Evolutionary conservation across 768 basidiomycete genomes (phyloP), one percentile per base, ranked within the genome.

Genomic region (Lepiota subincarnata): DNA sequence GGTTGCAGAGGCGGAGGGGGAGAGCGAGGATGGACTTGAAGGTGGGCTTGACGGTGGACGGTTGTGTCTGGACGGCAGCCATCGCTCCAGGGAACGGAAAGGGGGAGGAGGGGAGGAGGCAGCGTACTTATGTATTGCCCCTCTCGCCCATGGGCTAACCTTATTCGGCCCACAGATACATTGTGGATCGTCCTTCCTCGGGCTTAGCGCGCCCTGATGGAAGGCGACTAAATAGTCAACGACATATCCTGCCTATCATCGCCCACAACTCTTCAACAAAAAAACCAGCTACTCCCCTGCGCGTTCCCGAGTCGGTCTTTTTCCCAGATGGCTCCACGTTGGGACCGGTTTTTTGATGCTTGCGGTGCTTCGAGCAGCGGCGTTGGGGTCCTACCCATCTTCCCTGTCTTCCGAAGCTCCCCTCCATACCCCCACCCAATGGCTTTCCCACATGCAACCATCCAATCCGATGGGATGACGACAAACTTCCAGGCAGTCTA

Each of bases 1-100:
- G 86, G 51, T 86, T 83, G 59, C 84, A 87, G 37, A 85, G 70
- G 10, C 84, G 82, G 56, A 73, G 73, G 74, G 76, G 74, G 11
- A 77, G 62, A 14, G 69, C 64, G 28, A 75, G 64, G 12, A 77
- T 55, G 1, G 68, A 63, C 55, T 57, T 64, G 52, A 73, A 20
- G 24, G 63, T 63, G 1, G 39, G 39, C 44, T 47, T 40, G 46
- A 54, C 53, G 38, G 48, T 44, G 11, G 50, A 44, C n/a, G 55
- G 49, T 26, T 56, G 55, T 31, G 55, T 38, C 31, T 45, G 55
- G 36, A 26, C 22, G 42, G 46, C 38, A 28, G 46, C 45, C 56
- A 57, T 57, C 10, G 51, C 38, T 22, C 38, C 39, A 41, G 24
- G 36, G 34, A 28, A 38, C 28, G 4, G 45, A 43, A 24, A 26